Evolutionary conservation across 2,329 filamentous ascomycete genomes (phyloP).

Genomic region (Trichoderma sp.): DNA sequence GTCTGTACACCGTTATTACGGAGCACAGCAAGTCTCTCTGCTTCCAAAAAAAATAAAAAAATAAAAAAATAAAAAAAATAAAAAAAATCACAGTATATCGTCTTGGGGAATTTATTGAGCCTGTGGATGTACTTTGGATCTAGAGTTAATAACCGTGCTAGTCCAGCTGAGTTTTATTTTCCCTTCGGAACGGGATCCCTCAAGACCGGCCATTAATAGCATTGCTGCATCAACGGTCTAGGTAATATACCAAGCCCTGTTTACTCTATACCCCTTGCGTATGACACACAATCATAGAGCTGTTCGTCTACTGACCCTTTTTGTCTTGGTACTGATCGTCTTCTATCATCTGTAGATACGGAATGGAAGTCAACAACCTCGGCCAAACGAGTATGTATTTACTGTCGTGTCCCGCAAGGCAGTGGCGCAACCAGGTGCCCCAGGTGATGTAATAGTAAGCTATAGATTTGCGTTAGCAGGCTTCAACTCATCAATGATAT

Average conservation of each 20-base stretch:
- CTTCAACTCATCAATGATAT: constrained; percentile 3
- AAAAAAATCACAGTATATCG: no score
- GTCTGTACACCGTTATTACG: background rate
- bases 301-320: background rate
- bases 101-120: background rate
- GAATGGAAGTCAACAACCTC: constrained; percentile 52
- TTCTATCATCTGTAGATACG: constrained; percentile 37
- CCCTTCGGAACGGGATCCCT: background rate
- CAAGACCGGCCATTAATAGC: background rate
- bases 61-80: no score
- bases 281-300: background rate
- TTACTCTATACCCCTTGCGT: background rate
- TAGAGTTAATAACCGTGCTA: background rate
- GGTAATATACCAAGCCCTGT: background rate
- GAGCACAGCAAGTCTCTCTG: background rate
- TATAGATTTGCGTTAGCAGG: constrained; percentile 23
- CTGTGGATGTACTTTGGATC: background rate
- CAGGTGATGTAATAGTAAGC: constrained; percentile 83
- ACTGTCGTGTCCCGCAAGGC: constrained; percentile 68
- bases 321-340: background rate
- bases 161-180: background rate
- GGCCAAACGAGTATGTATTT: constrained; percentile 72
- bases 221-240: background rate
- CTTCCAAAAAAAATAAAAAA: background rate
- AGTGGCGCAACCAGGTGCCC: constrained; percentile 78